phyloP scores from a whole-genome alignment of 257 asterid genomes.

The Solanum ossicruentum region DNA sequence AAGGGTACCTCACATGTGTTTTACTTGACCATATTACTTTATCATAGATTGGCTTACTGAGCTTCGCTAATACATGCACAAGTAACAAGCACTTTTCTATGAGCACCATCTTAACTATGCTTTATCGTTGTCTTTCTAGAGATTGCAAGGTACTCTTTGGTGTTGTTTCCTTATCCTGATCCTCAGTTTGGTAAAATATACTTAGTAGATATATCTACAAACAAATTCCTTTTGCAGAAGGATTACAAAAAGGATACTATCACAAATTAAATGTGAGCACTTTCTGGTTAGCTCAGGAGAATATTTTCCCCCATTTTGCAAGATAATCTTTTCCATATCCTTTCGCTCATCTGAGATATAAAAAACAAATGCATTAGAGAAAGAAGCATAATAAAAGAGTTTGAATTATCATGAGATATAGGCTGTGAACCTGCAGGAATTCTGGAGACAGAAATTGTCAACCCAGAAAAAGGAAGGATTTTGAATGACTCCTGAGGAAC shows the following conservation, averaged over 20 bases:
- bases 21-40: neutral
- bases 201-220: neutral
- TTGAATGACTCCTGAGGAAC: conserved; percentile 84
- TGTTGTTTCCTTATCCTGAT: neutral
- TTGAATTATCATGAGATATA: neutral
- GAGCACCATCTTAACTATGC: neutral
- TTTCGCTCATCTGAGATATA: conserved; percentile 57
- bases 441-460: conserved; percentile 73
- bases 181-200: neutral
- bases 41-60: neutral
- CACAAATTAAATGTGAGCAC: conserved; percentile 88
- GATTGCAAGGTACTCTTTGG: neutral
- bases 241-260: conserved; percentile 52
- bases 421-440: conserved; percentile 60
- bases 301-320: conserved; percentile 84
- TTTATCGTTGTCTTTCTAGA: neutral
- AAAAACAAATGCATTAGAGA: neutral
- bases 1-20: neutral
- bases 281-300: conserved; percentile 75
- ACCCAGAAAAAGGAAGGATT: conserved; percentile 84
- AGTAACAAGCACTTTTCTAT: neutral
- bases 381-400: neutral
- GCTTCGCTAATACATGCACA: neutral
- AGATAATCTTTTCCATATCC: conserved; percentile 63
- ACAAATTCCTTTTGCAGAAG: neutral